Conservation (phyloP, 306 rosid genomes). For the Morella rubra region DNA sequence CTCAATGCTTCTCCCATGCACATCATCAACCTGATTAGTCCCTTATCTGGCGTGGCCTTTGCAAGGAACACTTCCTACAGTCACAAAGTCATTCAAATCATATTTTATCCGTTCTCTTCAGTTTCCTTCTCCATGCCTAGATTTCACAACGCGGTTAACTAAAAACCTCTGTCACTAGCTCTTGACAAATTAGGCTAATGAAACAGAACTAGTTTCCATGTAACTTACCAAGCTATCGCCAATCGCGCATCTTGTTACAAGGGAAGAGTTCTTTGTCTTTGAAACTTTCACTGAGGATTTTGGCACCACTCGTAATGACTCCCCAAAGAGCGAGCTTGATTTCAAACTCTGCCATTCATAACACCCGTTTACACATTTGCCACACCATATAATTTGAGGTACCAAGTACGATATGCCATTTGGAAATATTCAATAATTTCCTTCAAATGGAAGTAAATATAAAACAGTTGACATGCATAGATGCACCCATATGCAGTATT, state of each 20-base stretch:
- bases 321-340: constrained; percentile 83
- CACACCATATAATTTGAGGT: neutral
- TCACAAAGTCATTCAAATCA: constrained; percentile 10
- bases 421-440: neutral
- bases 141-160: neutral
- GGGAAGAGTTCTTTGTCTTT: constrained; percentile 49
- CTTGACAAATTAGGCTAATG: neutral
- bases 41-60: constrained; percentile 90
- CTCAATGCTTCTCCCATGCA: constrained; percentile 96
- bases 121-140: neutral
- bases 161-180: neutral
- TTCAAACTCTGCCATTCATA: constrained; percentile 58
- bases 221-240: constrained; percentile 89
- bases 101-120: neutral
- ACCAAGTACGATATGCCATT: constrained; percentile 2
- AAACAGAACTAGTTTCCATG: neutral
- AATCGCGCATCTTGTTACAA: constrained; percentile 67
- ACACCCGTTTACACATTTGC: constrained; percentile 16
- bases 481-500: constrained; percentile 3
- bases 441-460: neutral
- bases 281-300: constrained; percentile 61
- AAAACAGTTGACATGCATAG: neutral
- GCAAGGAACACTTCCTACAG: constrained; percentile 84
- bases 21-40: constrained; percentile 67
- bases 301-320: constrained; percentile 61